These are phyloP conservation scores for Plasmodium reichenowi DNA, from an alignment of 169 alveolate genomes.

Conservation along the genomic window DNA sequence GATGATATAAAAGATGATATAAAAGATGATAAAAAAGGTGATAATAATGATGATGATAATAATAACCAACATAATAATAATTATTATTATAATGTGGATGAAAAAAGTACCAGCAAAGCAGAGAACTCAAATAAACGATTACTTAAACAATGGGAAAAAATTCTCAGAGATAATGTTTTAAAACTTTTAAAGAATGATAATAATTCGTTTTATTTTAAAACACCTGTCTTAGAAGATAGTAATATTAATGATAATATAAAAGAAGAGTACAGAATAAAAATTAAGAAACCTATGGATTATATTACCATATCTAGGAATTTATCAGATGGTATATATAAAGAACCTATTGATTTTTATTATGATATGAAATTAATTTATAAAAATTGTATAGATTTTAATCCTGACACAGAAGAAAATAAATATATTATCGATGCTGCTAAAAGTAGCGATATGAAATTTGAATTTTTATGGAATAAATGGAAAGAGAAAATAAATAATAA, in stretches of 20 bases:
- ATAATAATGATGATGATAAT: no score
- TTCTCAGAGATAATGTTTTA: slow-evolving; percentile 17
- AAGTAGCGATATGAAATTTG: slow-evolving; percentile 27
- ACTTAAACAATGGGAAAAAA: slow-evolving; percentile 26
- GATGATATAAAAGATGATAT: no score
- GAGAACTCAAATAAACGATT: background rate
- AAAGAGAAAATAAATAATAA: slow-evolving; percentile 9
- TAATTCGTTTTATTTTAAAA: slow-evolving; percentile 38
- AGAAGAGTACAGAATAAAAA: slow-evolving; percentile 33
- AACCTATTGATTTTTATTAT: slow-evolving; percentile 17
- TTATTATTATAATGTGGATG: background rate
- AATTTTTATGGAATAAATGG: slow-evolving; percentile 44
- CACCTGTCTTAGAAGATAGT: slow-evolving; percentile 49
- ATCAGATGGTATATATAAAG: slow-evolving; percentile 17
- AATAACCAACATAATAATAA: no score
- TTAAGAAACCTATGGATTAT: slow-evolving; percentile 59
- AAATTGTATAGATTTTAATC: slow-evolving; percentile 60
- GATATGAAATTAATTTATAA: slow-evolving; percentile 50
- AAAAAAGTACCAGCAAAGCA: background rate
- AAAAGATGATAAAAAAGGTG: no score
- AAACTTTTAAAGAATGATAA: slow-evolving; percentile 20
- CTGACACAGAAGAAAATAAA: slow-evolving; percentile 26
- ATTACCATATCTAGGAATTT: slow-evolving; percentile 33
- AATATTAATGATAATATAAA: slow-evolving; percentile 27
- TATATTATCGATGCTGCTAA: slow-evolving; percentile 61